These are phyloP conservation scores for Cyberlindnera mississippiensis DNA, from an alignment of 805 yeast genomes.

Conservation along the genomic window DNA sequence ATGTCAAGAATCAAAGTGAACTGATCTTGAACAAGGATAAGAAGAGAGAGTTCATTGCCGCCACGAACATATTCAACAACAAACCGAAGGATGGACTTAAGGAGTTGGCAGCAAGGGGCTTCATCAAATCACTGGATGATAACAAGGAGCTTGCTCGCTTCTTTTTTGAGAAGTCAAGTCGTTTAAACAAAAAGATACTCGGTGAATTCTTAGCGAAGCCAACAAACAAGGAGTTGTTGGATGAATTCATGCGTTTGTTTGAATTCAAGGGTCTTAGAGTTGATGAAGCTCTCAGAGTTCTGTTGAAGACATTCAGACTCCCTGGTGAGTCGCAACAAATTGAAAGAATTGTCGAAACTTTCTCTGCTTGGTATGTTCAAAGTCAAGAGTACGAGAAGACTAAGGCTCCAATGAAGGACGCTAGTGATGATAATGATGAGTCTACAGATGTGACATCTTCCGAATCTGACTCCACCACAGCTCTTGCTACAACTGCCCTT, in stretches of 20 bases:
- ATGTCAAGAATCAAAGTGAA: constrained; percentile 13
- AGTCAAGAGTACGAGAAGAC: constrained; percentile 42
- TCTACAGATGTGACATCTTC: constrained; percentile 21
- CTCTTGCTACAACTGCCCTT: not conserved
- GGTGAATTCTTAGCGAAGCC: constrained; percentile 88
- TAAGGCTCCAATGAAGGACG: constrained; percentile 2
- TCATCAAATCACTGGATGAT: constrained; percentile 51
- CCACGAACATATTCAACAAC: constrained; percentile 71
- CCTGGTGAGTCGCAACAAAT: constrained; percentile 98
- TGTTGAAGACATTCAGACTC: constrained; percentile 78
- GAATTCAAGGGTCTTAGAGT: constrained; percentile 78
- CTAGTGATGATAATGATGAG: not conserved
- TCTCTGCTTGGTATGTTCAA: constrained; percentile 74
- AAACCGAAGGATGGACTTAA: constrained; percentile 75
- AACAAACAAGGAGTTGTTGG: constrained; percentile 52
- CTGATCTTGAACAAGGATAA: constrained; percentile 33
- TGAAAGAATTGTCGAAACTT: constrained; percentile 84
- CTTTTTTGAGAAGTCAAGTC: constrained; percentile 70
- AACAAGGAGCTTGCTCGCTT: constrained; percentile 67
- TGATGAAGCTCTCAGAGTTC: constrained; percentile 85
- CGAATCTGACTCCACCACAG: constrained; percentile 12
- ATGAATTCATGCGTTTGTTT: constrained; percentile 61
- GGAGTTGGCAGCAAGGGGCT: constrained; percentile 58
- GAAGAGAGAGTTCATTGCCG: constrained; percentile 73
- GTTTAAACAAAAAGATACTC: constrained; percentile 80